Evolutionary conservation across 140 eudicot species (phyloP), one percentile per base, ranked within the genome.

Genomic region (Senecio squalidus): DNA sequence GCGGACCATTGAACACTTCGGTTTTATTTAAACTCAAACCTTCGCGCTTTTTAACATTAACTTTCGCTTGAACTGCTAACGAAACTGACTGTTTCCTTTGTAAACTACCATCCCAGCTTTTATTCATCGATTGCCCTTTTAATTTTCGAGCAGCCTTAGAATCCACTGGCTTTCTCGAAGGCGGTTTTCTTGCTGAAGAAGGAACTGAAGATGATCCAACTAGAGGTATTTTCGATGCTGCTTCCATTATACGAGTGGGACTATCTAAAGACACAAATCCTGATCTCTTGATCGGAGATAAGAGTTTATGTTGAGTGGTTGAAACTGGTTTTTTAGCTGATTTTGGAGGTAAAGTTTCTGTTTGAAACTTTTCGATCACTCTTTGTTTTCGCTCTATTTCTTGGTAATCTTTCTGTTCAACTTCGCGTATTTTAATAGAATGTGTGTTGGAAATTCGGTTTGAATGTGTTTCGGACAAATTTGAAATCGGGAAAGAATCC

Each of bases 21-120:
- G 67, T 25, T 14, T 69, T 73, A 5, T 14, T 5, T 18, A 38
- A 65, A 62, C 63, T 65, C 65, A 76, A 27, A 2, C 89, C 84
- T 60, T 78, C 93, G 69, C 96, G 75, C 73, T 76, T 92, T 75
- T 77, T 85, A 74, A 92, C 94, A 31, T 92, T 92, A 28, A 75
- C 94, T 75, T 92, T 92, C 3, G 98, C 98, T 54, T 84, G 96
- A 49, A 87, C 27, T 16, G 96, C 96, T 62, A 92, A 88, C 14
- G 96, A 87, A 53, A 92, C 68, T 1, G 96, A 84, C 29, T 69
- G 46, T 40, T 52, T 68, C 13, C 36, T 52, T 10, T 68, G 58
- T 55, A 54, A 53, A 55, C 67, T 68, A 28, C 80, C 80, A 2
- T 74, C 75, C 76, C 80, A 68, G 25, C 76, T 74, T 22, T 74